Conservation (phyloP, 1,284 basidiomycete genomes). For the Ustilago xerochloae region DNA sequence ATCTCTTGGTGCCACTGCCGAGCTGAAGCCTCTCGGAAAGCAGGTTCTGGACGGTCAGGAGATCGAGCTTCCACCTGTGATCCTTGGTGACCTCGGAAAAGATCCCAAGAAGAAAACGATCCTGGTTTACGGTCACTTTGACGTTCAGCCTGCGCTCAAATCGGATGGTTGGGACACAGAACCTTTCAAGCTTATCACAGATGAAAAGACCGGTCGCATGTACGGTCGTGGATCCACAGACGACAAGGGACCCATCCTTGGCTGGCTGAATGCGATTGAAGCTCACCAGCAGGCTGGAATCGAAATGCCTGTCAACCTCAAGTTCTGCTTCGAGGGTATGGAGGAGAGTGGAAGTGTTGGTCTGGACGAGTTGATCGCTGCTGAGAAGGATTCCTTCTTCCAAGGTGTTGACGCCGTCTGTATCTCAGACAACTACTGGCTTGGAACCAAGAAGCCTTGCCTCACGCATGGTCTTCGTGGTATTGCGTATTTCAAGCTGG, state of each 20-base stretch:
- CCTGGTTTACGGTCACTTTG: conserved; percentile 79
- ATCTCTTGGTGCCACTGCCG: conserved; percentile 58
- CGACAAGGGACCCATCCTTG: conserved; percentile 72
- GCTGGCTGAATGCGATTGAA: conserved; percentile 94
- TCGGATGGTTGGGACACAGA: conserved; percentile 85
- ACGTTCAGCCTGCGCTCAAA: conserved; percentile 72
- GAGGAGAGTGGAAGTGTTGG: conserved; percentile 95
- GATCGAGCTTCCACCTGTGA: conserved; percentile 82
- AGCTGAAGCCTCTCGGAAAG: conserved; percentile 72
- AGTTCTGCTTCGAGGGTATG: conserved; percentile 96
- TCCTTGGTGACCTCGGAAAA: conserved; percentile 80
- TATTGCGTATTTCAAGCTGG: conserved; percentile 87
- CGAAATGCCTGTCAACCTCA: conserved; percentile 90
- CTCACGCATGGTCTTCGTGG: conserved; percentile 75
- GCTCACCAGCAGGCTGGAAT: conserved; percentile 80
- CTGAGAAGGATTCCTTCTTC: conserved; percentile 86
- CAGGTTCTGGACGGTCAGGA: conserved; percentile 85
- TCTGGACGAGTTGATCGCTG: conserved; percentile 86
- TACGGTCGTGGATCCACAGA: conserved; percentile 78
- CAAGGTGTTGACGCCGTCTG: conserved; percentile 92
- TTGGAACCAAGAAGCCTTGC: conserved; percentile 69
- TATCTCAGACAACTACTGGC: conserved; percentile 74
- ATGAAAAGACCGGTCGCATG: conserved; percentile 77
- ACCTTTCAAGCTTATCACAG: conserved; percentile 83
- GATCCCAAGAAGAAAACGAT: conserved; percentile 90